Percentiles rank a stretch among this genome's conserved stretches.
phyloP scores from a whole-genome alignment of 768 basidiomycete genomes.

The Plicaturopsis crispa region DNA sequence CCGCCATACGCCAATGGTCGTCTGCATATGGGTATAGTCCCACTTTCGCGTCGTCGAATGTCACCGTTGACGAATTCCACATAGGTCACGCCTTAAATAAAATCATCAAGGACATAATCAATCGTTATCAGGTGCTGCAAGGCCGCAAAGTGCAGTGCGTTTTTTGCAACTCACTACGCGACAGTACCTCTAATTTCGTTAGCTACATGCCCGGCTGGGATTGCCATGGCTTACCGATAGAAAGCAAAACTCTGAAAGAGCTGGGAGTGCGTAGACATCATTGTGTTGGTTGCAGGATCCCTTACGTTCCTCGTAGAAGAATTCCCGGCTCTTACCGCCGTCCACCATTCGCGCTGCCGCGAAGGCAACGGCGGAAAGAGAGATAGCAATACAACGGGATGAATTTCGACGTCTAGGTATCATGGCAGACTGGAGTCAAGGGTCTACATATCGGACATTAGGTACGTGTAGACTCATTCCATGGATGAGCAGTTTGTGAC shows the following conservation, averaged over 20 bases:
- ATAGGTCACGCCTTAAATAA: conserved; percentile 95
- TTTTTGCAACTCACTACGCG: conserved; percentile 1
- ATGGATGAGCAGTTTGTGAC: background rate
- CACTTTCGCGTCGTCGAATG: background rate
- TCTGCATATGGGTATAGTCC: conserved; percentile 80
- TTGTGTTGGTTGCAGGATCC: background rate
- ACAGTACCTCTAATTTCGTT: conserved; percentile 3
- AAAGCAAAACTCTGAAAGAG: conserved; percentile 83
- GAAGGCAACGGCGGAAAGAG: conserved; percentile 59
- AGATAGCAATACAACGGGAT: conserved; percentile 66
- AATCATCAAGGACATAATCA: conserved; percentile 92
- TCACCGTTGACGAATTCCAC: background rate
- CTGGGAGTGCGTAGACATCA: conserved; percentile 44
- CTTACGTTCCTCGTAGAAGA: conserved; percentile 40
- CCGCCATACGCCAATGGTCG: conserved; percentile 97
- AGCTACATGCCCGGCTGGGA: conserved; percentile 98
- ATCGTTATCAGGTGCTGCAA: conserved; percentile 73
- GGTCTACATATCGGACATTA: conserved; percentile 70
- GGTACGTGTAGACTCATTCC: conserved; percentile 36
- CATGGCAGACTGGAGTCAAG: conserved; percentile 83
- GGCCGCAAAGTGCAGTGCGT: conserved; percentile 79
- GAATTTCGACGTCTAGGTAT: conserved; percentile 81
- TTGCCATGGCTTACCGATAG: conserved; percentile 95
- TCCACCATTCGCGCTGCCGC: conserved; percentile 64
- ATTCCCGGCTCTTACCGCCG: conserved; percentile 48